Percentiles rank a stretch among this genome's conserved stretches.
These are phyloP conservation scores for Zasmidium cellare DNA, from an alignment of 2,329 filamentous ascomycete species.

Conservation along the genomic window DNA sequence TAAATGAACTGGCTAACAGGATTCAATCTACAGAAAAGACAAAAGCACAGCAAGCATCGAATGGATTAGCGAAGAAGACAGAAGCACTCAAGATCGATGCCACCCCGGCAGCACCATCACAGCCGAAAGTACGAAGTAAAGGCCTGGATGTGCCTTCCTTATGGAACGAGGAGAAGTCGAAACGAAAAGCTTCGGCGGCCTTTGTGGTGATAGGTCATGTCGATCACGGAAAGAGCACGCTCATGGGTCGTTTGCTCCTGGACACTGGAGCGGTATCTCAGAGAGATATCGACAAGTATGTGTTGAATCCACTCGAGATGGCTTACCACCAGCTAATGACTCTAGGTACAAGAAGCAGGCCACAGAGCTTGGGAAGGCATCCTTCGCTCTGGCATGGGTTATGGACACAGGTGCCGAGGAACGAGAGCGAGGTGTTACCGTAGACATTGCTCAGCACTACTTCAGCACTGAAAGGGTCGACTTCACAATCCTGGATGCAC, in stretches of 20 bases:
- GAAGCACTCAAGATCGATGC: conserved; percentile 30
- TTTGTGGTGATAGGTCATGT: conserved; percentile 70
- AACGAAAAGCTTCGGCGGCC: conserved; percentile 29
- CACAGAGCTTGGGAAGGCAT: conserved; percentile 87
- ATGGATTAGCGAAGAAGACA: conserved; percentile 31
- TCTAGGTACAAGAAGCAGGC: conserved; percentile 65
- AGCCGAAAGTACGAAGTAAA: conserved; percentile 62
- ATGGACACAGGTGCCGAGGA: conserved; percentile 88
- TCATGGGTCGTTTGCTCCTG: conserved; percentile 91
- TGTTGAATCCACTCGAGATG: neutral
- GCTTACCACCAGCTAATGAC: conserved; percentile 4
- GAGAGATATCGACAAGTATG: conserved; percentile 73
- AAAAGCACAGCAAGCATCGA: conserved; percentile 20
- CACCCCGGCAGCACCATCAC: conserved; percentile 15
- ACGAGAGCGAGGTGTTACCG: conserved; percentile 84
- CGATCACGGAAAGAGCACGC: conserved; percentile 93
- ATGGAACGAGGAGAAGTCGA: conserved; percentile 26
- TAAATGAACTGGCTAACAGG: conserved; percentile 26
- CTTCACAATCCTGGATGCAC: conserved; percentile 94
- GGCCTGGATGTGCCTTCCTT: conserved; percentile 69
- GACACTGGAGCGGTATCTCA: conserved; percentile 88
- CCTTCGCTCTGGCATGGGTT: conserved; percentile 96
- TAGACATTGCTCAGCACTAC: conserved; percentile 92
- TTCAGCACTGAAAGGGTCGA: conserved; percentile 85
- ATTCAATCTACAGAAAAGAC: conserved; percentile 12